Evolutionary conservation across 257 asterid species (phyloP), one percentile per base, ranked within the genome.

Genomic region (Nicotiana sylvestris): DNA sequence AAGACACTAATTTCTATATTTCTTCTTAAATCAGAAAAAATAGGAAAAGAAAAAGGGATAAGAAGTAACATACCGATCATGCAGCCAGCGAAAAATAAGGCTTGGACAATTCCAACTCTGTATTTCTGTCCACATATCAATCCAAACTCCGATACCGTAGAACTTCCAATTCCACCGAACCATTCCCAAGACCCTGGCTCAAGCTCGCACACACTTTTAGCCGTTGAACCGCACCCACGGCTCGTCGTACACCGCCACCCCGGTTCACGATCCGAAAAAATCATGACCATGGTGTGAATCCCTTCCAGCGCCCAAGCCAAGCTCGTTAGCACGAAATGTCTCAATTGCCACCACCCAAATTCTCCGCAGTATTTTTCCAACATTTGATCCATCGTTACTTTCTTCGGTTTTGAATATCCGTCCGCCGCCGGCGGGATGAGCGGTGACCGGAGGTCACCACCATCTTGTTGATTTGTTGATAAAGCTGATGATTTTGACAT

Each of bases 271-370:
- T 95, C 98, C 70, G 98, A 93, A 83, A 95, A 93, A 15, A 95
- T 95, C 85, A 95, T 96, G 43, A 93, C 96, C 98, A 95, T 95
- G 74, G 95, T 90, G 81, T 93, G 98, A 70, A 93, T 87, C 0
- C 97, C 97, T 88, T 93, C 98, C 1, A 95, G 86, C 10, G 98
- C 97, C 98, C 98, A 95, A 1, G 98, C 97, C 85, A 86, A 81
- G 88, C 93, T 90, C 1, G 98, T 90, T 1, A 95, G 78, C 5
- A 93, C 84, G 6, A 95, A 92, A 91, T 95, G 98, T 55, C 86
- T 84, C 21, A 89, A 43, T 83, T 95, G 98, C 98, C 98, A 95
- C 85, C 82, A 33, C 76, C 98, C 98, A 5, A 95, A 92, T 82
- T 95, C 98, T 53, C 98, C 98, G 88, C 98, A 93, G 61, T 93